A percentile compares a stretch with the other conserved stretches of the same genome.
Conservation (phyloP, 1,139 yeast genomes). For the Hansenula anomala region DNA sequence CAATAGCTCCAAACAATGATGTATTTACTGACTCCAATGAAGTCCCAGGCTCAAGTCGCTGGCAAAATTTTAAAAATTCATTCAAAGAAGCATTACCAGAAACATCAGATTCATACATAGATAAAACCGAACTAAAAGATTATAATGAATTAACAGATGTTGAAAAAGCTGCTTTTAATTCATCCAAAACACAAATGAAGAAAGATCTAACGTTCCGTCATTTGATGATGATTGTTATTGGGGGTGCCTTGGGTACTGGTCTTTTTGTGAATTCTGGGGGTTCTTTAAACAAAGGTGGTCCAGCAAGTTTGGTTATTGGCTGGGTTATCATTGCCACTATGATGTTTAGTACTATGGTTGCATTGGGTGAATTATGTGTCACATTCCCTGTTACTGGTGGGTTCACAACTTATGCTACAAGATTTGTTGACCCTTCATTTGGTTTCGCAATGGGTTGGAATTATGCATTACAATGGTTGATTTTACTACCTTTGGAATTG, state of each 20-base stretch:
- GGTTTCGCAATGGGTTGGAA: slow-evolving; percentile 77
- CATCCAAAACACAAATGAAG: slow-evolving; percentile 71
- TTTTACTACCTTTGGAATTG: slow-evolving; percentile 65
- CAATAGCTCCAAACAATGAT: not conserved
- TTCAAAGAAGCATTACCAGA: slow-evolving; percentile 46
- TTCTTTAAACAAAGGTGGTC: slow-evolving; percentile 63
- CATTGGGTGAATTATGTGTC: slow-evolving; percentile 65
- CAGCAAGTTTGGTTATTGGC: slow-evolving; percentile 58
- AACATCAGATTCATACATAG: slow-evolving; percentile 48
- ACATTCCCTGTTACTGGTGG: slow-evolving; percentile 71
- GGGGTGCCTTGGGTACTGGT: slow-evolving; percentile 79
- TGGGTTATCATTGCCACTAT: slow-evolving; percentile 47
- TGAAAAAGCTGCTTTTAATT: slow-evolving; percentile 59
- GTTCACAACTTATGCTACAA: slow-evolving; percentile 61
- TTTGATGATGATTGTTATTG: slow-evolving; percentile 81
- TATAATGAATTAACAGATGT: slow-evolving; percentile 34
- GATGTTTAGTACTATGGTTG: slow-evolving; percentile 66
- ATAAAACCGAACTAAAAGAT: slow-evolving; percentile 38
- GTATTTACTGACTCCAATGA: slow-evolving; percentile 1
- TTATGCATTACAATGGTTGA: slow-evolving; percentile 68
- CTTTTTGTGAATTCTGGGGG: slow-evolving; percentile 60
- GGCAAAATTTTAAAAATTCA: slow-evolving; percentile 41
- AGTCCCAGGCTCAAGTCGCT: slow-evolving; percentile 10
- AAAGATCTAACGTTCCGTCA: slow-evolving; percentile 58
- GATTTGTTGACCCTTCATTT: slow-evolving; percentile 66